phyloP scores from a whole-genome alignment of 495 filamentous ascomycete genomes.

The Tuber microsphaerosporum region DNA sequence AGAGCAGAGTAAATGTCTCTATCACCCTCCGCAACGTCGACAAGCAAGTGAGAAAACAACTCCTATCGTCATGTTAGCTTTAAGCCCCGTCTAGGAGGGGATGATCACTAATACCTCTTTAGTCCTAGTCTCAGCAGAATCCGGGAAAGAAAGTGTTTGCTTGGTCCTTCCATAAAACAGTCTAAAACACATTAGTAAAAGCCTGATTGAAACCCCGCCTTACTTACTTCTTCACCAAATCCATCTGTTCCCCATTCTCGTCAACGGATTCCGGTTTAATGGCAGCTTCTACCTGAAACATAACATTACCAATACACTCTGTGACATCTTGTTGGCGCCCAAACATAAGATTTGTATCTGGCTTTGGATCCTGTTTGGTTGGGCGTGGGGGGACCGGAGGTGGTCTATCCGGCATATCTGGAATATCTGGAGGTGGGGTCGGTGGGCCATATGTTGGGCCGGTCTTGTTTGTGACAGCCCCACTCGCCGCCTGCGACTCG shows the following conservation, averaged over 20 bases:
- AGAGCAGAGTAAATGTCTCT: slow-evolving; percentile 75
- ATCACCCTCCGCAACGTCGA: slow-evolving; percentile 56
- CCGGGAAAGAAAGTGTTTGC: slow-evolving; percentile 39
- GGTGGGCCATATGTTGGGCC: slow-evolving; percentile 15
- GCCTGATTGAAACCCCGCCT: not conserved
- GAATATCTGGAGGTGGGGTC: slow-evolving; percentile 36
- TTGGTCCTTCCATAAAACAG: slow-evolving; percentile 56
- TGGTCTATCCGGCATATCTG: slow-evolving; percentile 39
- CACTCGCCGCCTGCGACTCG: slow-evolving; percentile 9
- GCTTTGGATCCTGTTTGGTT: slow-evolving; percentile 42
- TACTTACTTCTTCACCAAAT: slow-evolving; percentile 62
- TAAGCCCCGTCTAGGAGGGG: not conserved
- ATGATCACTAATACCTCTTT: slow-evolving; percentile 30
- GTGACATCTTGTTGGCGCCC: slow-evolving; percentile 81
- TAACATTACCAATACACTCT: slow-evolving; percentile 85
- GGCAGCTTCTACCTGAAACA: slow-evolving; percentile 82
- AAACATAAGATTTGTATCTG: slow-evolving; percentile 55
- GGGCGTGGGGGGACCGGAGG: slow-evolving; percentile 45
- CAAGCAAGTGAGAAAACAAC: slow-evolving; percentile 56
- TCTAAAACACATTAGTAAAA: slow-evolving; percentile 38
- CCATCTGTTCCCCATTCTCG: slow-evolving; percentile 65
- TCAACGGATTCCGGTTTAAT: slow-evolving; percentile 60
- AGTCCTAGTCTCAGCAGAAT: slow-evolving; percentile 38
- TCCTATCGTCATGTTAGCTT: slow-evolving; percentile 43
- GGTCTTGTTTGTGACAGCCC: slow-evolving; percentile 6